These are phyloP conservation scores for Alternaria viburni DNA, from an alignment of 2,329 filamentous ascomycete genomes.

Conservation along the genomic window DNA sequence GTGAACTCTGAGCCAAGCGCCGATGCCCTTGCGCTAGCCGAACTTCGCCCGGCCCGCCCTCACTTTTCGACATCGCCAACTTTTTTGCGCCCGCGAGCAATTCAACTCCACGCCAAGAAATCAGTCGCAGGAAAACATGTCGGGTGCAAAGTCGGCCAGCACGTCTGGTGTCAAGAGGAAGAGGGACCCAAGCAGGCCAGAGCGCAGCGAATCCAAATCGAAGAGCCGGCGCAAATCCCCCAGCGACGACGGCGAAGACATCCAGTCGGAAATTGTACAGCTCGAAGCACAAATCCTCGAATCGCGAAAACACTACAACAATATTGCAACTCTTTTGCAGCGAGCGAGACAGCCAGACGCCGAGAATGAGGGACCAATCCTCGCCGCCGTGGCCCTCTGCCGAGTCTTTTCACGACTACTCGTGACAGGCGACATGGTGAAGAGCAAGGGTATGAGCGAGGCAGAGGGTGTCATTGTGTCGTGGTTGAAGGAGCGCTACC, in stretches of 20 bases:
- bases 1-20: slow-evolving; percentile 25
- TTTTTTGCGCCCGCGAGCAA: slow-evolving; percentile 8
- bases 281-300: slow-evolving; percentile 83
- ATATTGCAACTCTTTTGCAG: slow-evolving; percentile 75
- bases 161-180: slow-evolving; percentile 53
- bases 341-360: slow-evolving; percentile 57
- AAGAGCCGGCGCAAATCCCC: slow-evolving; percentile 42
- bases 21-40: slow-evolving; percentile 29
- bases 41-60: slow-evolving; percentile 26
- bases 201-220: slow-evolving; percentile 49
- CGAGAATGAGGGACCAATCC: slow-evolving; percentile 63
- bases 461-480: slow-evolving; percentile 75
- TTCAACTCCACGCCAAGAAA: not conserved
- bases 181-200: slow-evolving; percentile 40
- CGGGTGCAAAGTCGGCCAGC: slow-evolving; percentile 34
- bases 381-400: slow-evolving; percentile 81
- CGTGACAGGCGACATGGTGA: slow-evolving; percentile 72
- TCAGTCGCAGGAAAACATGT: slow-evolving; percentile 37
- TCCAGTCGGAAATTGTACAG: slow-evolving; percentile 70
- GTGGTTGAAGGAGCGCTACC: slow-evolving; percentile 79
- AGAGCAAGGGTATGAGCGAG: slow-evolving; percentile 69
- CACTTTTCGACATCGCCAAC: slow-evolving; percentile 24
- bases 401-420: slow-evolving; percentile 84
- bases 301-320: slow-evolving; percentile 90
- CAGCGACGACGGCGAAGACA: slow-evolving; percentile 50